A percentile compares a stretch with the other conserved stretches of the same genome.
Conservation (phyloP, 495 filamentous ascomycete genomes). For the Jackrogersella multiformis region DNA sequence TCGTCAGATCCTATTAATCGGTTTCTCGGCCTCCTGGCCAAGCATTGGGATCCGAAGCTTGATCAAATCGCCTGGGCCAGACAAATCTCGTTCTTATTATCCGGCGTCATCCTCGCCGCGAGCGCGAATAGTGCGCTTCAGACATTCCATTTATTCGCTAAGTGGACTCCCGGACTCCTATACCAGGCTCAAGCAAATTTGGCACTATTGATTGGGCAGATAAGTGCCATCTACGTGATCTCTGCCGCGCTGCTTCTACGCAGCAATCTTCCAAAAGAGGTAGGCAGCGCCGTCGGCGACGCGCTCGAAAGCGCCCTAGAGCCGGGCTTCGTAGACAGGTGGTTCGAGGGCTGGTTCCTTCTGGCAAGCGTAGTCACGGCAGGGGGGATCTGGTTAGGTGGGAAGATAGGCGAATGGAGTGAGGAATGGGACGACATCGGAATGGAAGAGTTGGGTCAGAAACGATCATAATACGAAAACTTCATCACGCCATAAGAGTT, state of each 20-base stretch:
- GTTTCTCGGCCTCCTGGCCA: slow-evolving; percentile 75
- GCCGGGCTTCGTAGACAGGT: slow-evolving; percentile 77
- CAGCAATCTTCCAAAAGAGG: slow-evolving; percentile 74
- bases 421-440: slow-evolving; percentile 72
- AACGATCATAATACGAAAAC: slow-evolving; percentile 54
- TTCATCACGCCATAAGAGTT: slow-evolving; percentile 20
- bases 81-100: slow-evolving; percentile 80
- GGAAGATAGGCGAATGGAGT: slow-evolving; percentile 61
- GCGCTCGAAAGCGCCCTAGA: slow-evolving; percentile 76
- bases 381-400: slow-evolving; percentile 72
- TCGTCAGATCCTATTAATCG: slow-evolving; percentile 80
- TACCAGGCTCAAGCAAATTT: slow-evolving; percentile 70
- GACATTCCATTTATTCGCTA: slow-evolving; percentile 77
- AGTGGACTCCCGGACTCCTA: slow-evolving; percentile 72
- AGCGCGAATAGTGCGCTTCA: slow-evolving; percentile 79
- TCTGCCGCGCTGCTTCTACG: slow-evolving; percentile 75
- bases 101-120: slow-evolving; percentile 77
- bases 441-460: slow-evolving; percentile 76
- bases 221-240: slow-evolving; percentile 82
- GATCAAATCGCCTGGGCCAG: slow-evolving; percentile 76
- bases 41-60: slow-evolving; percentile 75
- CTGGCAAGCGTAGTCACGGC: slow-evolving; percentile 68
- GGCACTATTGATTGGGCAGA: slow-evolving; percentile 76
- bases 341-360: slow-evolving; percentile 87
- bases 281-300: slow-evolving; percentile 74